Evolutionary conservation across 352 stramenopile genomes (phyloP), one percentile per base, ranked within the genome.

Genomic region (Aphanomyces invadans): DNA sequence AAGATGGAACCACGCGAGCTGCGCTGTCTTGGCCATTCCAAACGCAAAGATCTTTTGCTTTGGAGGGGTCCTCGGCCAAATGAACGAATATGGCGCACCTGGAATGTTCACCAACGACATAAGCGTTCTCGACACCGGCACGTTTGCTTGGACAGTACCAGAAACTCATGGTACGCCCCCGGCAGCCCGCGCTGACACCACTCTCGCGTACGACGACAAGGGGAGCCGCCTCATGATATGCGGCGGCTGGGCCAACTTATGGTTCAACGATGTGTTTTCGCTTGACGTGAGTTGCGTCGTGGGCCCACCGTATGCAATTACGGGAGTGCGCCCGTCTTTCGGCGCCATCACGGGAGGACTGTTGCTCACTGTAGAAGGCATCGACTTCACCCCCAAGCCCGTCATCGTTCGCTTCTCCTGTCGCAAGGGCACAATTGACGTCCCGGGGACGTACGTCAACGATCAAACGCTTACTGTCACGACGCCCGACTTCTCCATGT

Each of bases 41-140:
- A 78, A 98, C 67, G 95, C 89, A 68, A 98, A 98, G 57, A 79
- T 99, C 11, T 98, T 98, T 71, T 79, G 97, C 19, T 99, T 98
- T 74, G 96, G 96, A n/a, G 95, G 96, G 19, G 95, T 98, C 28
- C 80, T 92, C 29, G 92, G 92, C 17, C 87, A 97, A 42, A 69
- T 94, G 0, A 86, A 88, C 55, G 89, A 95, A 52, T 92, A 92
- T 72, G 90, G 89, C 54, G 76, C 86, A 2, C 78, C 86, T 25
- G 91, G 91, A 33, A 80, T 74, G 23, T 97, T 87, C 70, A 76
- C 80, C 65, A 97, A 89, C 53, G 90, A 98, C 69, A 83, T 98
- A 57, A 84, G 86, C 38, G 87, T 98, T 39, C 75, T 98, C 10
- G 92, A 98, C 73, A 97, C 88, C 25, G 93, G 90, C n/a, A 90